Evolutionary conservation across 352 stramenopile species (phyloP).

Genomic region (Salisapilia sapeloensis): DNA sequence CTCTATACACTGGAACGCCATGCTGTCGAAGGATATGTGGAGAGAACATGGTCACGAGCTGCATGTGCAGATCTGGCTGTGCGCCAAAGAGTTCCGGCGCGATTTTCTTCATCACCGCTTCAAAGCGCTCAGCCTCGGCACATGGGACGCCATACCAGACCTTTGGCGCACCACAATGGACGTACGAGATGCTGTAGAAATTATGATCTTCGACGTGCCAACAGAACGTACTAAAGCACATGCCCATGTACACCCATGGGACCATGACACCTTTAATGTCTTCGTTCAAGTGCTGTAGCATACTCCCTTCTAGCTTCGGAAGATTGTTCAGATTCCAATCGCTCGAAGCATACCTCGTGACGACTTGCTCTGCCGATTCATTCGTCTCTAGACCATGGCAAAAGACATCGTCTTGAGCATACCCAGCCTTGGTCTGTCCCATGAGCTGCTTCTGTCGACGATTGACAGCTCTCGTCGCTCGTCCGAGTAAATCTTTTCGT

Average conservation of each 20-base stretch:
- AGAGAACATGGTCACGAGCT: conserved; percentile 80
- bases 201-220: conserved; percentile 99
- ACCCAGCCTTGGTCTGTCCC: conserved; percentile 9
- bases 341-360: conserved; percentile 61
- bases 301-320: conserved; percentile 83
- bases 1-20: conserved; percentile 88
- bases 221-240: conserved; percentile 98
- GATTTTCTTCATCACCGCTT: conserved; percentile 80
- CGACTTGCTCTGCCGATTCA: conserved; percentile 21
- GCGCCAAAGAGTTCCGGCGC: conserved; percentile 90
- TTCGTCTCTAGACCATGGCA: conserved; percentile 25
- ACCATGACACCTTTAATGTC: conserved; percentile 98
- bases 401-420: conserved; percentile 25
- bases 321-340: conserved; percentile 99
- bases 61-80: conserved; percentile 91
- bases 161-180: conserved; percentile 94
- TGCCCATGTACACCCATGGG: conserved; percentile 99
- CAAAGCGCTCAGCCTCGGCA: conserved; percentile 80
- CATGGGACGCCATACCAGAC: conserved; percentile 96
- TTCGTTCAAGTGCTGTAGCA: conserved; percentile 92
- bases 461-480: conserved; percentile 23
- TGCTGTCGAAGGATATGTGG: conserved; percentile 49
- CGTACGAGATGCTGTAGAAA: conserved; percentile 99
- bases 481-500: conserved; percentile 28
- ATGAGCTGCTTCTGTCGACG: conserved; percentile 37